Conservation (phyloP, 2,329 filamentous ascomycete genomes). For the Tetracladium maxilliforme region DNA sequence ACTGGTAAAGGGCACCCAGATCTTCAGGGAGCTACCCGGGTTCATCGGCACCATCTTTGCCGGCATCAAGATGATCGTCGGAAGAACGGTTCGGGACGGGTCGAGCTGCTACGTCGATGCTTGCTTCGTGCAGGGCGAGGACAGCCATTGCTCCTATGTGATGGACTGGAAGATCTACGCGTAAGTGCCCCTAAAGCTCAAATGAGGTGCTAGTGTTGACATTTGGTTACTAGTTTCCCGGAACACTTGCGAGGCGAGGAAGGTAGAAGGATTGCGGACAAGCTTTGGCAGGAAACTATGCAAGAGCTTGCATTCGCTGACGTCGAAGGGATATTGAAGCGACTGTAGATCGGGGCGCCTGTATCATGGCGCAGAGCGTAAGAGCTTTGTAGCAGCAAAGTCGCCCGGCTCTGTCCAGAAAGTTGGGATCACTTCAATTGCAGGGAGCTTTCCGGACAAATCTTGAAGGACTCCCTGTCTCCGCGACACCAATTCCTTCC, state of each 20-base stretch:
- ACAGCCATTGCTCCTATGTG: constrained; percentile 9
- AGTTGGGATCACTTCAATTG: too few relatives aligned
- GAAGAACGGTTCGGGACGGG: constrained; percentile 5
- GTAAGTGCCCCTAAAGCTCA: constrained; percentile 12
- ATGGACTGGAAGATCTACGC: constrained; percentile 8
- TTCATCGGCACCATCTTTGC: constrained; percentile 2
- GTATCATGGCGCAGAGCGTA: too few relatives aligned
- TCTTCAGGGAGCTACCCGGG: constrained; percentile 3
- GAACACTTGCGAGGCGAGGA: neutral
- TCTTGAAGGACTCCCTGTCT: too few relatives aligned
- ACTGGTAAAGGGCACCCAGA: constrained; percentile 6
- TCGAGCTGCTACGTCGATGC: constrained; percentile 9
- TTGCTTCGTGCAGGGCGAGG: constrained; percentile 7
- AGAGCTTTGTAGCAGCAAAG: too few relatives aligned
- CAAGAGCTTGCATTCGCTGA: constrained; percentile 14
- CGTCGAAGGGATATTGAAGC: too few relatives aligned
- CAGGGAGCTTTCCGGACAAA: too few relatives aligned
- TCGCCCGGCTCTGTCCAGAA: too few relatives aligned
- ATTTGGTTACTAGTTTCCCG: neutral
- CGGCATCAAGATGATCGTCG: constrained; percentile 3
- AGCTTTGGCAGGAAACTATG: constrained; percentile 21
- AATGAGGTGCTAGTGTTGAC: too few relatives aligned
- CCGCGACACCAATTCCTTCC: too few relatives aligned
- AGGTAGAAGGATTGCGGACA: constrained; percentile 11
- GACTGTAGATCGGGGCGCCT: too few relatives aligned